Evolutionary conservation across 2,329 filamentous ascomycete species (phyloP), one percentile per base, ranked within the genome.

Genomic region (Colletotrichum camelliae): DNA sequence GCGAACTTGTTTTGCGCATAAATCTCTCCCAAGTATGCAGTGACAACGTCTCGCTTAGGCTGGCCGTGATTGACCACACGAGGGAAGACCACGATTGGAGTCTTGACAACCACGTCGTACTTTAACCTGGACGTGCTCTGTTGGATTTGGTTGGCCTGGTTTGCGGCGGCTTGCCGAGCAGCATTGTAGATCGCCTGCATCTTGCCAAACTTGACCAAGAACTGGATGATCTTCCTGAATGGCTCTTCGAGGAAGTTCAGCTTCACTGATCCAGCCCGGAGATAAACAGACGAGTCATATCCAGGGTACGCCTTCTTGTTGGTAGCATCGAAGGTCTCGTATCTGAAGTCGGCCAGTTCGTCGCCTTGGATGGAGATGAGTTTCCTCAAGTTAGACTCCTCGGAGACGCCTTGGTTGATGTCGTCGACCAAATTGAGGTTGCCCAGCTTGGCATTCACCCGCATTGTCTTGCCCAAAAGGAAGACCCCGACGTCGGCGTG

Each of bases 161-260:
- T 96, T 52, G 97, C 95, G 4, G 97, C 97, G 52, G 96, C 97
- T 84, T 98, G 95, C 39, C 97, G 92, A 15, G 97, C 97, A 57
- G 97, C 96, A 82, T 99, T 99, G 88, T 98, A 99, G 69, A 99
- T 94, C 27, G 97, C 96, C 85, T 99, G 97, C 97, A 99, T 99
- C 85, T 98, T 98, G 76, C 97, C 97, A 83, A 99, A 99, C 81
- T 99, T 99, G 83, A 99, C 96, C 58, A 98, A 89, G 84, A 99
- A 99, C 79, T 97, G 95, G 84, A 99, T 95, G 78, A 99, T 98
- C 86, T 98, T 98, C 68, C 97, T 93, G 88, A 98, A 98, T 0
- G 97, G 97, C 83, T 99, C 97, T 77, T 98, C 96, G 5, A 98
- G 87, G 83, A 99, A 99, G 83, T 98, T 98, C 82, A 99, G 89